Conservation (phyloP, 2,329 filamentous ascomycete genomes). For the Fulvia fulva region DNA sequence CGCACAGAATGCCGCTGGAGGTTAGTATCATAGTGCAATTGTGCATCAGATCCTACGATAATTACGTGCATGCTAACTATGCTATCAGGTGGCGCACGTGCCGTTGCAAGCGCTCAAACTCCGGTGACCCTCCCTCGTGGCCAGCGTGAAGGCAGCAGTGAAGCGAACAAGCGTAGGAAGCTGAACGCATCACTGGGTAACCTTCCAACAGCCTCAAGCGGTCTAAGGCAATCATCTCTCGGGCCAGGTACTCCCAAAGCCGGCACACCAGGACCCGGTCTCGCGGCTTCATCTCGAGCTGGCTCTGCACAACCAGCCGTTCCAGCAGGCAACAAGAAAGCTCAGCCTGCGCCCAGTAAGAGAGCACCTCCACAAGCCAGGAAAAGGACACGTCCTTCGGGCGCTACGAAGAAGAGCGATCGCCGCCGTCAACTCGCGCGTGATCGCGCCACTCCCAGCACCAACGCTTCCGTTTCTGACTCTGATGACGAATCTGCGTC, state of each 20-base stretch:
- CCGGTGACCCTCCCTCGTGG: slow-evolving; percentile 25
- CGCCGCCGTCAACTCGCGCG: slow-evolving; percentile 35
- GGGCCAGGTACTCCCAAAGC: slow-evolving; percentile 62
- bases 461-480: slow-evolving; percentile 28
- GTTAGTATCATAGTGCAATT: neutral
- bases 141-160: slow-evolving; percentile 40
- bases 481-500: slow-evolving; percentile 26
- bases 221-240: slow-evolving; percentile 57
- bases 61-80: neutral
- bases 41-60: neutral
- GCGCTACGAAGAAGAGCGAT: slow-evolving; percentile 29
- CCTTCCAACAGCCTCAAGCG: slow-evolving; percentile 52
- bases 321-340: slow-evolving; percentile 27
- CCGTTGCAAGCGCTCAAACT: slow-evolving; percentile 15
- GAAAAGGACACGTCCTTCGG: slow-evolving; percentile 18
- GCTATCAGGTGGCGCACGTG: slow-evolving; percentile 8
- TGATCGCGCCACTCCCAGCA: slow-evolving; percentile 31
- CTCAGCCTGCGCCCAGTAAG: slow-evolving; percentile 44
- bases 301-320: slow-evolving; percentile 54
- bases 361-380: slow-evolving; percentile 47
- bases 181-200: slow-evolving; percentile 51
- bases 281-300: slow-evolving; percentile 46
- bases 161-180: slow-evolving; percentile 55
- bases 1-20: slow-evolving; percentile 33
- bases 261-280: slow-evolving; percentile 47